These are phyloP conservation scores for Crepidotus variabilis DNA, from an alignment of 768 basidiomycete species.

Conservation along the genomic window DNA sequence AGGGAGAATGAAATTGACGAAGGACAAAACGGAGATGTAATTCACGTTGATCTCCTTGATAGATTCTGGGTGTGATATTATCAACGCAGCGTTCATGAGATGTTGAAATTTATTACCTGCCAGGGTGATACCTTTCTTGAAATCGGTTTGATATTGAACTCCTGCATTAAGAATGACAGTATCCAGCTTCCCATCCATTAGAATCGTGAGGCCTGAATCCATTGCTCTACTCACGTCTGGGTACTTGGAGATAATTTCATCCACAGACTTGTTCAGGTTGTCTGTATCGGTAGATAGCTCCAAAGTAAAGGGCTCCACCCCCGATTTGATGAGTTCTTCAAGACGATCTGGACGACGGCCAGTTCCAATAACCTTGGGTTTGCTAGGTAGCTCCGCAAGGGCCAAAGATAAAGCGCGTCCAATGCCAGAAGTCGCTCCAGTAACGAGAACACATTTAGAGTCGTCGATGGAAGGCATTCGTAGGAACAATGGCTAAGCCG, in stretches of 20 bases:
- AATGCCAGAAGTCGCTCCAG: conserved; percentile 58
- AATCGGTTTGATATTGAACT: conserved; percentile 46
- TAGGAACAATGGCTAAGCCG: background rate
- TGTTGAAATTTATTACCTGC: conserved; percentile 19
- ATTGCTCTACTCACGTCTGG: conserved; percentile 38
- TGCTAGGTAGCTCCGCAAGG: conserved; percentile 41
- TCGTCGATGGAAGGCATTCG: conserved; percentile 36
- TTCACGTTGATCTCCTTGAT: conserved; percentile 49
- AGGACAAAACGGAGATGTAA: conserved; percentile 46
- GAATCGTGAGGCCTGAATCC: background rate
- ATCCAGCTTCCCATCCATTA: conserved; percentile 39
- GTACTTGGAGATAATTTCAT: conserved; percentile 37
- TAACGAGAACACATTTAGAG: conserved; percentile 47
- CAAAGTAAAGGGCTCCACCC: conserved; percentile 38
- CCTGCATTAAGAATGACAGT: conserved; percentile 51
- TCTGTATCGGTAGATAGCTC: conserved; percentile 38
- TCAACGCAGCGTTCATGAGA: background rate
- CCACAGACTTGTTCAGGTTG: conserved; percentile 36
- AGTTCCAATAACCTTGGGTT: conserved; percentile 46
- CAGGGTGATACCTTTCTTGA: conserved; percentile 40
- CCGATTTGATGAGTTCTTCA: conserved; percentile 38
- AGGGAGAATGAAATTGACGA: conserved; percentile 47
- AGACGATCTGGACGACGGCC: conserved; percentile 53
- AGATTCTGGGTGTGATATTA: conserved; percentile 26
- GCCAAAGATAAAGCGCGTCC: conserved; percentile 53